Conservation (phyloP, 2,329 filamentous ascomycete genomes). For the Mycosphaerelloides madeirae region DNA sequence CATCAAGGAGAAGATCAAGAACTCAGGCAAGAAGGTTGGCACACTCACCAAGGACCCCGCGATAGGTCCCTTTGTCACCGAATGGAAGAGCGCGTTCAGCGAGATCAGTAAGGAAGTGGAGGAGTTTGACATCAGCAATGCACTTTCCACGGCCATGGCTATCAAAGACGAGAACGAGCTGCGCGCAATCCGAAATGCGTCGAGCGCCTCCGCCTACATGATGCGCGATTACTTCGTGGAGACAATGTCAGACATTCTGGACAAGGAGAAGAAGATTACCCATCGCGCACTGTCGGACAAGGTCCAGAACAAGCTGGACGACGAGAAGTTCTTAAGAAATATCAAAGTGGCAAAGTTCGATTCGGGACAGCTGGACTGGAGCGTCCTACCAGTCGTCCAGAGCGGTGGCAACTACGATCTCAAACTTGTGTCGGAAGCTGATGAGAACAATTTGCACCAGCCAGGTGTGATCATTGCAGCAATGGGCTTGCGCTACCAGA, state of each 20-base stretch:
- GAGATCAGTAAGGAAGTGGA: slow-evolving; percentile 80
- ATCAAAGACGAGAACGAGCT: slow-evolving; percentile 94
- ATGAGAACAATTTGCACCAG: slow-evolving; percentile 69
- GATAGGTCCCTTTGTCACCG: slow-evolving; percentile 83
- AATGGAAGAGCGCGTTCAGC: slow-evolving; percentile 83
- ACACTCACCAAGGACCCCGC: slow-evolving; percentile 79
- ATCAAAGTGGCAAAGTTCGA: slow-evolving; percentile 85
- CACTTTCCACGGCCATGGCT: slow-evolving; percentile 80
- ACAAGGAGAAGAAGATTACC: slow-evolving; percentile 95
- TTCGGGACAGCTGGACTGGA: slow-evolving; percentile 85
- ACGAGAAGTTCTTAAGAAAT: slow-evolving; percentile 87
- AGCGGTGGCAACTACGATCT: slow-evolving; percentile 95
- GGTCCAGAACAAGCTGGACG: slow-evolving; percentile 86
- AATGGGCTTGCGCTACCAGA: slow-evolving; percentile 90
- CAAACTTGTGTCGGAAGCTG: slow-evolving; percentile 70
- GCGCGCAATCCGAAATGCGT: slow-evolving; percentile 87
- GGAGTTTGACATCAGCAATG: slow-evolving; percentile 77
- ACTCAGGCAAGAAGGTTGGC: slow-evolving; percentile 85
- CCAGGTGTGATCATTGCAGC: slow-evolving; percentile 90
- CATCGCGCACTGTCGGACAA: slow-evolving; percentile 82
- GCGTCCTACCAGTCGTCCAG: slow-evolving; percentile 76
- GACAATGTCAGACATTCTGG: slow-evolving; percentile 93
- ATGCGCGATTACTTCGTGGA: slow-evolving; percentile 97
- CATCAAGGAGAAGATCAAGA: slow-evolving; percentile 80
- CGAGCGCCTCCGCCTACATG: slow-evolving; percentile 86